Conservation (phyloP, 768 basidiomycete species). For the Termitomyces sp. region DNA sequence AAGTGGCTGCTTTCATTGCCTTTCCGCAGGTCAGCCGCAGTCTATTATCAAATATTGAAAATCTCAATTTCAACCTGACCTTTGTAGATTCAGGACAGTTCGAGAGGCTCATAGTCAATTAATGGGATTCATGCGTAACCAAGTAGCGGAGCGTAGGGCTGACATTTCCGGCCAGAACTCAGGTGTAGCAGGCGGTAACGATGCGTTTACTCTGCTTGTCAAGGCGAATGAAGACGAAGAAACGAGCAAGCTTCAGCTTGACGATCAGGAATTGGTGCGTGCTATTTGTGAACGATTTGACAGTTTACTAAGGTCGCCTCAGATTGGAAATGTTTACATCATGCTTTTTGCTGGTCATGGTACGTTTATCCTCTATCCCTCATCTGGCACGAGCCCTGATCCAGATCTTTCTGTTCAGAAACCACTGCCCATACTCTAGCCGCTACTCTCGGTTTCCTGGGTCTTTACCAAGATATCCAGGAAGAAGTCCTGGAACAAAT, state of each 20-base stretch:
- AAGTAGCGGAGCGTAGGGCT: constrained; percentile 28
- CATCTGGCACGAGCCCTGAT: background rate
- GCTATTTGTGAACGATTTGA: background rate
- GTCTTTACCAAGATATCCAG: constrained; percentile 37
- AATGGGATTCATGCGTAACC: constrained; percentile 31
- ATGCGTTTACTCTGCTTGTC: constrained; percentile 40
- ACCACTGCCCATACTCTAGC: constrained; percentile 41
- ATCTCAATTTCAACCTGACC: background rate
- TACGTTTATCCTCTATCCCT: constrained; percentile 11
- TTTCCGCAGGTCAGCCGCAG: constrained; percentile 23
- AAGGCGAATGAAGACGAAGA: constrained; percentile 43
- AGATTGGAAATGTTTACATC: constrained; percentile 51
- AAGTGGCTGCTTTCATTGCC: constrained; percentile 35
- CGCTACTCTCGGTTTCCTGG: constrained; percentile 38
- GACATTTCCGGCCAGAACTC: constrained; percentile 18
- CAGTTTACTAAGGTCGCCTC: background rate
- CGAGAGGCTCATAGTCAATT: constrained; percentile 27
- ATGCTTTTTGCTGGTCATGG: constrained; percentile 59
- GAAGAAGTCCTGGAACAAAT: constrained; percentile 38
- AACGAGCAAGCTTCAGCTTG: constrained; percentile 30
- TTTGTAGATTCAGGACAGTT: constrained; percentile 22
- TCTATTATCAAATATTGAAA: background rate
- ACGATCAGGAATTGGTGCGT: constrained; percentile 36
- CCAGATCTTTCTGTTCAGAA: constrained; percentile 20
- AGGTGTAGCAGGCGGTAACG: constrained; percentile 12